Conservation (phyloP, 495 filamentous ascomycete genomes). For the Podospora fimiseda region DNA sequence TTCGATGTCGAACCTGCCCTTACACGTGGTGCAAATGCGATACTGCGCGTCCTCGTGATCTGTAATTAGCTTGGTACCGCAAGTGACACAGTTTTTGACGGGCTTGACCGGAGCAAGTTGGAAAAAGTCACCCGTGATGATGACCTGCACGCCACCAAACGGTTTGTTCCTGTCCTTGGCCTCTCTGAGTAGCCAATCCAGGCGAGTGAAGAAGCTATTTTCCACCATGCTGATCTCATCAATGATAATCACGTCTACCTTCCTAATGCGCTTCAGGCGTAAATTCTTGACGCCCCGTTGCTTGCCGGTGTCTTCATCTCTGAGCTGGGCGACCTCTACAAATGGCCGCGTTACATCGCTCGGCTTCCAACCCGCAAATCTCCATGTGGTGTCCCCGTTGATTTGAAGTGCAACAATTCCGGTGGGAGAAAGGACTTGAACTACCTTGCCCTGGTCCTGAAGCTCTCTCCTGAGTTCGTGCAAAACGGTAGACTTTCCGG, state of each 20-base stretch:
- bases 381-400: conserved; percentile 47
- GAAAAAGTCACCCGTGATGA: conserved; percentile 95
- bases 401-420: conserved; percentile 50
- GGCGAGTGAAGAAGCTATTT: conserved; percentile 47
- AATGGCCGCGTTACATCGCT: conserved; percentile 22
- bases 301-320: not conserved
- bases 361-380: conserved; percentile 50
- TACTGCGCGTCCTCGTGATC: not conserved
- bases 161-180: conserved; percentile 44
- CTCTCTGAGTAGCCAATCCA: conserved; percentile 46
- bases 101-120: conserved; percentile 55
- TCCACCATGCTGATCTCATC: conserved; percentile 49
- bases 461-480: conserved; percentile 40
- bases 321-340: not conserved
- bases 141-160: conserved; percentile 88
- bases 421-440: conserved; percentile 52
- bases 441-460: conserved; percentile 21
- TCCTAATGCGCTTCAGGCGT: conserved; percentile 22
- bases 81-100: not conserved
- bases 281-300: conserved; percentile 2
- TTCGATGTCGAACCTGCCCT: not conserved
- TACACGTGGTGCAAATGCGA: not conserved
- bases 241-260: conserved; percentile 40
- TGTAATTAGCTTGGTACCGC: not conserved
- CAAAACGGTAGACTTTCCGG: conserved; percentile 54